A percentile compares a stretch with the other conserved stretches of the same genome.
Evolutionary conservation across 495 filamentous ascomycete genomes (phyloP).

Genomic region (Neurospora terricola): DNA sequence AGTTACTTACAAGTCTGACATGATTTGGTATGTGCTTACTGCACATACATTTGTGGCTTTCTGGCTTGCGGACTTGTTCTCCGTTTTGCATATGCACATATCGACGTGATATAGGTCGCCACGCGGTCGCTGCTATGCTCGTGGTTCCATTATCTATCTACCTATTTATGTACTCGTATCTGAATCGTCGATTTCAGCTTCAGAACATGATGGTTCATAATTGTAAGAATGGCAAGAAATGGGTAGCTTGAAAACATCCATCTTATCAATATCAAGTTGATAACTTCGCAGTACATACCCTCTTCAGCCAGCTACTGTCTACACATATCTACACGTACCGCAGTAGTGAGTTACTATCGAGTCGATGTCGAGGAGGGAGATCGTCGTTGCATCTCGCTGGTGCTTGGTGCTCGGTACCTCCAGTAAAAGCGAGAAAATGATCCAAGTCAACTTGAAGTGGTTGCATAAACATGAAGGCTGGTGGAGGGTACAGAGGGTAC

Average conservation of each 20-base stretch:
- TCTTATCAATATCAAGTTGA: too few species aligned
- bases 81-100: neutral
- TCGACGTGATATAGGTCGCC: neutral
- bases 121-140: neutral
- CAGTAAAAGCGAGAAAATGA: neutral
- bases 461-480: neutral
- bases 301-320: neutral
- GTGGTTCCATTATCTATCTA: neutral
- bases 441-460: neutral
- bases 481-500: neutral
- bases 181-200: too few species aligned
- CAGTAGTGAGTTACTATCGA: too few species aligned
- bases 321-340: too few species aligned
- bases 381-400: neutral
- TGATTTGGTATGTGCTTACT: too few species aligned
- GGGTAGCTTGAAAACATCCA: too few species aligned
- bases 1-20: too few species aligned
- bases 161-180: neutral
- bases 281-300: neutral
- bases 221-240: too few species aligned
- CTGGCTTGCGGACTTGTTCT: neutral
- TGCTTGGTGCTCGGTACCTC: neutral
- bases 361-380: neutral
- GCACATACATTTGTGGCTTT: too few species aligned
- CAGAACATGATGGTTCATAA: too few species aligned